phyloP scores from a whole-genome alignment of 352 stramenopile species.

The Pythium utonaiense region DNA sequence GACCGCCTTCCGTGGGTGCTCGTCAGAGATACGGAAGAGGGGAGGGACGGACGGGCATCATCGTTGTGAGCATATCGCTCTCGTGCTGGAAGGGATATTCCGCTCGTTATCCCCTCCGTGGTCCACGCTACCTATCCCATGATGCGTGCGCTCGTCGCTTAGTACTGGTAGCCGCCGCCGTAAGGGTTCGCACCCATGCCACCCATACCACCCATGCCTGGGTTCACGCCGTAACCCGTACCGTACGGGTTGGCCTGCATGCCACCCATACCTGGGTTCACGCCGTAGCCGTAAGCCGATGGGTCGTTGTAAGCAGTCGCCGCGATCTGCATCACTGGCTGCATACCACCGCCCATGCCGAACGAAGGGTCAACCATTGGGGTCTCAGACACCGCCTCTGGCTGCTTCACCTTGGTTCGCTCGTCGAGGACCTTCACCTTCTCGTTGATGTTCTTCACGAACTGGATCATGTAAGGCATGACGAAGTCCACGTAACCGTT shows the following conservation, averaged over 20 bases:
- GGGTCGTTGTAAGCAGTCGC: slow-evolving; percentile 84
- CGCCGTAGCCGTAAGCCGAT: slow-evolving; percentile 32
- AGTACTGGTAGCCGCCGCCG: slow-evolving; percentile 34
- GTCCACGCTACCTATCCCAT: not conserved
- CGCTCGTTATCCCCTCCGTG: slow-evolving; percentile 9
- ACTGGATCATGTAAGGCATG: slow-evolving; percentile 99
- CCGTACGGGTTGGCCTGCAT: slow-evolving; percentile 61
- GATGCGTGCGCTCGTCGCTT: slow-evolving; percentile 13
- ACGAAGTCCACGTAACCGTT: slow-evolving; percentile 99
- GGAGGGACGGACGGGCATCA: slow-evolving; percentile 9
- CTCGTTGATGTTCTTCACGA: slow-evolving; percentile 95
- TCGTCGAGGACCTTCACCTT: slow-evolving; percentile 93
- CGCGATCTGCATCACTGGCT: slow-evolving; percentile 79
- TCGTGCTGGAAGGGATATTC: slow-evolving; percentile 4
- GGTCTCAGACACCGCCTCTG: slow-evolving; percentile 54
- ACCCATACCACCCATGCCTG: slow-evolving; percentile 32
- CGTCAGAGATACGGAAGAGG: slow-evolving; percentile 12
- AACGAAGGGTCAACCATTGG: slow-evolving; percentile 60
- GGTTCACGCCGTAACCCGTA: slow-evolving; percentile 37
- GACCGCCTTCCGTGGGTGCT: slow-evolving; percentile 25
- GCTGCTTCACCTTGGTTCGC: slow-evolving; percentile 79
- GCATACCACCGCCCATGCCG: slow-evolving; percentile 71
- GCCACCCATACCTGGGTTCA: slow-evolving; percentile 31
- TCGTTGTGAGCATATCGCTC: not conserved
- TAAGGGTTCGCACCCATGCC: slow-evolving; percentile 36